Percentiles rank a stretch among this genome's conserved stretches.
Conservation (phyloP, 345 rosid genomes). For the Dipteronia dyeriana region DNA sequence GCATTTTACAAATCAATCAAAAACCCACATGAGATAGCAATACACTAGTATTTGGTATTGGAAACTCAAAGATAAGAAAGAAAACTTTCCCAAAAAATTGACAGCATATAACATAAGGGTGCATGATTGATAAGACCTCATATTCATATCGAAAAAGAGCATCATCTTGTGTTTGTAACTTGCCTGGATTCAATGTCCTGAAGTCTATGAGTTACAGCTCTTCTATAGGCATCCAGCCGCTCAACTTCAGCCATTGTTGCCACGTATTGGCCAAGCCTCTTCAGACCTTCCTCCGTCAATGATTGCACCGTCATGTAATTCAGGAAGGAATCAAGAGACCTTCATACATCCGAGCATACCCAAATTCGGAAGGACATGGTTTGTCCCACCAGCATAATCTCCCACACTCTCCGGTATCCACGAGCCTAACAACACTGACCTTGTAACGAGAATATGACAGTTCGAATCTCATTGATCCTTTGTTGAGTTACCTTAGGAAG, state of each 20-base stretch:
- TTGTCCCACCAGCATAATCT: constrained; percentile 93
- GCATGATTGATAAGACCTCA: background rate
- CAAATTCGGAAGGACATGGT: constrained; percentile 92
- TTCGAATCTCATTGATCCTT: background rate
- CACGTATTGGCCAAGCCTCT: constrained; percentile 77
- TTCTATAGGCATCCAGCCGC: constrained; percentile 88
- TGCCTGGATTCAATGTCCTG: constrained; percentile 70
- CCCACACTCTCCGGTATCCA: constrained; percentile 99
- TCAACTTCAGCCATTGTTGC: constrained; percentile 86
- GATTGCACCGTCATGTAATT: constrained; percentile 89
- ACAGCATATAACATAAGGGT: background rate
- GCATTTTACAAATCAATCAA: background rate
- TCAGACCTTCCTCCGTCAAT: constrained; percentile 78
- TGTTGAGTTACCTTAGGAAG: background rate
- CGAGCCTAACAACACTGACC: constrained; percentile 82
- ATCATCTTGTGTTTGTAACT: constrained; percentile 37
- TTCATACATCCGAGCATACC: constrained; percentile 89
- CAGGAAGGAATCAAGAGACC: constrained; percentile 90
- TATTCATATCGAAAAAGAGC: background rate
- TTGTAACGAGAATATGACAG: constrained; percentile 26
- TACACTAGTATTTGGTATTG: background rate
- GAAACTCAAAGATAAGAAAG: background rate
- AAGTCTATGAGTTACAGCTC: constrained; percentile 88
- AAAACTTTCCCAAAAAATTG: background rate
- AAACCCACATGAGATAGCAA: background rate